Base-by-base conservation (phyloP, 2,329 filamentous ascomycete species). In the Ophiostoma ulmi region DNA sequence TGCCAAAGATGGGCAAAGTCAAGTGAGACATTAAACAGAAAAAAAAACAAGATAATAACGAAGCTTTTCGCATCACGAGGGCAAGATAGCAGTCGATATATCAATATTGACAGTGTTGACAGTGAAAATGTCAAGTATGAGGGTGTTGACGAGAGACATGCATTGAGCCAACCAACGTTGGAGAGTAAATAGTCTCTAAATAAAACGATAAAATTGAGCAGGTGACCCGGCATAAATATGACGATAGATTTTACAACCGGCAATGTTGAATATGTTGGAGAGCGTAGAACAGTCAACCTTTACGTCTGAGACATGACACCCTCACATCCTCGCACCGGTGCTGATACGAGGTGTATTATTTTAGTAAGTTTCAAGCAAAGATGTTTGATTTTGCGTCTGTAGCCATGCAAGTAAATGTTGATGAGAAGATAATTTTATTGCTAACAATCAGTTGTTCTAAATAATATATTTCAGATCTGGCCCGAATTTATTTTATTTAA, bases 71-170 rank as follows among this genome's bases (percentile, higher is more conserved):
- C 14, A 4, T 58, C 52, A 58, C 52, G 52, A 31, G 52, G 52
- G 11, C 52, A 26, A 17, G 44, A 58, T n/a, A 58, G 6, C 22
- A 31, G 44, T 20, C 52, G 52, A 14, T 17, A 26, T 26, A 14
- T 58, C 52, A 26, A 26, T 58, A 13, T 58, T 31, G 48, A 5
- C 52, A 58, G n/a, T 26, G 14, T 58, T 17, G 52, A 14, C n/a
- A 48, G 17, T 58, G 22, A 11, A n/a, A 22, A 58, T 14, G 22
- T 13, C 48, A n/a, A n/a, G 8, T 22, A 22, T 22, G 52, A 58
- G 52, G 52, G 52, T 58, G 52, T 22, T 22, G n/a, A 58, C 22
- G 52, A 58, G 52, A 58, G 52, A 58, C 52, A 58, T 58, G 52
- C 52, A 58, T 22, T 22, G 22, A 58, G 52, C 26, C 22, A 58